These are phyloP conservation scores for Syncephalastrum monosporum DNA, from an alignment of 371 early-diverging fungal species.

Conservation along the genomic window DNA sequence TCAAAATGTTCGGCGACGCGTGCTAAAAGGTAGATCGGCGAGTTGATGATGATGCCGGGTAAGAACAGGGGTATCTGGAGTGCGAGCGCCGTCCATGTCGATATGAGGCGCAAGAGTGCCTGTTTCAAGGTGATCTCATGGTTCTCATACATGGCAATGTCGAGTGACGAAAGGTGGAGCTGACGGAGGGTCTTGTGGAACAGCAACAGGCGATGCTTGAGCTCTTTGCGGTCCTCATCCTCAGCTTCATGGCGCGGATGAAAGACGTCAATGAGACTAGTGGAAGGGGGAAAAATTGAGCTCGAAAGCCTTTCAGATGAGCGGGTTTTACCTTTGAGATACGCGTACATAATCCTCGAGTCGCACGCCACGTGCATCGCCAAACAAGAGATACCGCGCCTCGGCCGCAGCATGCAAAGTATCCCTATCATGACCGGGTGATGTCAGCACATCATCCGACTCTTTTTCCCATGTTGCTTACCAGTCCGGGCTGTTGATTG, in stretches of 20 bases:
- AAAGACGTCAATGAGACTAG: conserved; percentile 32
- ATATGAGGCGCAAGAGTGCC: conserved; percentile 34
- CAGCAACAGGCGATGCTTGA: conserved; percentile 37
- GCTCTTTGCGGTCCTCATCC: conserved; percentile 19
- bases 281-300: background rate
- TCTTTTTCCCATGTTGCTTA: conserved; percentile 13
- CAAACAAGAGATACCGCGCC: conserved; percentile 48
- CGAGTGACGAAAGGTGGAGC: conserved; percentile 39
- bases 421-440: conserved; percentile 32
- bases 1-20: conserved; percentile 45
- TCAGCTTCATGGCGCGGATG: conserved; percentile 18
- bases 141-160: conserved; percentile 48
- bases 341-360: conserved; percentile 49
- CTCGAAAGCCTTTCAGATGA: background rate
- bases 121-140: conserved; percentile 35
- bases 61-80: conserved; percentile 55
- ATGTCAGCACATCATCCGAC: background rate
- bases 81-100: conserved; percentile 32
- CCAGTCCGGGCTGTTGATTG: conserved; percentile 60
- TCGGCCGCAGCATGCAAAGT: conserved; percentile 46
- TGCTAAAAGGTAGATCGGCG: conserved; percentile 51
- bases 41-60: conserved; percentile 55
- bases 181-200: conserved; percentile 34
- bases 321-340: conserved; percentile 41
- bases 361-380: conserved; percentile 34